A percentile compares a stretch with the other conserved stretches of the same genome.
Evolutionary conservation across 2,329 filamentous ascomycete species (phyloP).

Genomic region (Colletotrichum navitas): DNA sequence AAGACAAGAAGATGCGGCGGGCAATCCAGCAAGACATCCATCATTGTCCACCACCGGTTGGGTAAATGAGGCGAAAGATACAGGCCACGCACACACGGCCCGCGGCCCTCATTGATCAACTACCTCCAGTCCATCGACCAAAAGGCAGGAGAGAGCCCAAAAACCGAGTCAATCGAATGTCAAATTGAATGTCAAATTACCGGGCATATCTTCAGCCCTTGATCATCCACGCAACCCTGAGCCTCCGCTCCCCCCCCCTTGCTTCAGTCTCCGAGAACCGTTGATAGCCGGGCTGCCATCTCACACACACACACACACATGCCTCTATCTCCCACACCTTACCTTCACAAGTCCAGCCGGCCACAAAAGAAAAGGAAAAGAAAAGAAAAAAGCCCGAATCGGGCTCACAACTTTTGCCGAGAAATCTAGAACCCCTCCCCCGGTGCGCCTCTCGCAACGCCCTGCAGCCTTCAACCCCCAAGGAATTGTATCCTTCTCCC

Average conservation of each 20-base stretch:
- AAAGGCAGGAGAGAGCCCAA: neutral
- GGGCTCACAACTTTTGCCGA: neutral
- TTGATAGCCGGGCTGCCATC: neutral
- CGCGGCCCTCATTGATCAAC: neutral
- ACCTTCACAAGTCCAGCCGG: neutral
- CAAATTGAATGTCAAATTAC: neutral
- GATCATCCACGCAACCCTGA: neutral
- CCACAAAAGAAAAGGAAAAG: too few species aligned
- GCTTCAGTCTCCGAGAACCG: neutral
- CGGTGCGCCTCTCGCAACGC: neutral
- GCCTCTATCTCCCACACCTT: neutral
- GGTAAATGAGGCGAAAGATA: neutral
- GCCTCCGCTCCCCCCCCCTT: neutral
- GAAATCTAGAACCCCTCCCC: neutral
- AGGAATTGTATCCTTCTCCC: neutral
- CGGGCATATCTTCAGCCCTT: constrained; percentile 5
- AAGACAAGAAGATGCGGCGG: neutral
- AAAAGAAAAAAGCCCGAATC: too few species aligned
- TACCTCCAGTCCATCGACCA: neutral
- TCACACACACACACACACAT: constrained; percentile 7
- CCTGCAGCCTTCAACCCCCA: neutral
- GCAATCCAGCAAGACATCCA: neutral
- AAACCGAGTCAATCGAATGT: neutral
- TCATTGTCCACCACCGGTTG: neutral
- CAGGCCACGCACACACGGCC: neutral